phyloP scores from a whole-genome alignment of 148 eudicot genomes.

The Pouteria glomerata region DNA sequence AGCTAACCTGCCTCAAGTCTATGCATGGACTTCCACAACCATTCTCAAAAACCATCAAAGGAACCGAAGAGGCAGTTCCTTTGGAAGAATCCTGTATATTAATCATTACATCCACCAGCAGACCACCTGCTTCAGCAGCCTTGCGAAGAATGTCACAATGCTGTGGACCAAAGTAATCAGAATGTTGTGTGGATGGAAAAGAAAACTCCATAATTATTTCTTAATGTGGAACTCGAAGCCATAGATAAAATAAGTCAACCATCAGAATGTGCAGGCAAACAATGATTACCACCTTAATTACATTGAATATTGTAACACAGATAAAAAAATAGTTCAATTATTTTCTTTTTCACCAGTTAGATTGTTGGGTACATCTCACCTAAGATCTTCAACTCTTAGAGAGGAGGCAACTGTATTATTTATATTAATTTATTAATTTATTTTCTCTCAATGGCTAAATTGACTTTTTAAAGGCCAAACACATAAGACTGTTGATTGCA shows the following conservation, averaged over 20 bases:
- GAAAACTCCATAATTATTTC: neutral
- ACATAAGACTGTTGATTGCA: too few relatives aligned
- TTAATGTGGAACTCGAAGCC: neutral
- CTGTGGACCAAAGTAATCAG: slow-evolving; percentile 31
- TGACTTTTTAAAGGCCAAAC: too few relatives aligned
- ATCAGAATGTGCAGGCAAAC: neutral
- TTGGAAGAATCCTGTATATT: slow-evolving; percentile 55
- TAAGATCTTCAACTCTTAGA: too few relatives aligned
- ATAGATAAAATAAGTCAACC: neutral
- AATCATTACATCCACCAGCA: slow-evolving; percentile 91
- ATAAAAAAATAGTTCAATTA: too few relatives aligned
- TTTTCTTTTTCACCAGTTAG: too few relatives aligned
- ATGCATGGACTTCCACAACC: slow-evolving; percentile 99
- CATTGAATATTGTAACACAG: neutral
- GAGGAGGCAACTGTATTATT: too few relatives aligned
- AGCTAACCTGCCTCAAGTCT: slow-evolving; percentile 96
- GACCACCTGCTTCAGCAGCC: slow-evolving; percentile 98
- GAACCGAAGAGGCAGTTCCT: slow-evolving; percentile 56
- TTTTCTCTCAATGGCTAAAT: too few relatives aligned
- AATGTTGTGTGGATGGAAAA: neutral
- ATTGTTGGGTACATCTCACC: too few relatives aligned
- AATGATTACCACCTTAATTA: neutral
- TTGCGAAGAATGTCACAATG: slow-evolving; percentile 90
- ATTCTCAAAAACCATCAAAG: slow-evolving; percentile 94
- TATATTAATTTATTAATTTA: too few relatives aligned